Evolutionary conservation across 306 rosid genomes (phyloP).

Genomic region (Rosa multiflora): DNA sequence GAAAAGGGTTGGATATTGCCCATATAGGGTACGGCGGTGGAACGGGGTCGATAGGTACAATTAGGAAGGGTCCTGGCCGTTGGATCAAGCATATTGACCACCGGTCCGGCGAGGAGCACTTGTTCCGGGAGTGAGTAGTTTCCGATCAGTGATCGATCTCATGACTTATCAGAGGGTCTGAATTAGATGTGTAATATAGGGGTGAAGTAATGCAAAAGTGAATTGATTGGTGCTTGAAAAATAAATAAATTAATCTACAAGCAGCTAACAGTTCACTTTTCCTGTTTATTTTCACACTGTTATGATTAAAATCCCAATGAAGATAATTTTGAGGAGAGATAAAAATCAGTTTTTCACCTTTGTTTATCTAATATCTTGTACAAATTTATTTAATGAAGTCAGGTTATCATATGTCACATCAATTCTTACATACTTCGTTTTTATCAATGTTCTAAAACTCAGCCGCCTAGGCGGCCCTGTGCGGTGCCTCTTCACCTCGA

Average conservation of each 20-base stretch:
- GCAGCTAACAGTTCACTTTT: constrained; percentile 6
- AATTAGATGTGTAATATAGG: neutral
- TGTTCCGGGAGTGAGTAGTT: constrained; percentile 41
- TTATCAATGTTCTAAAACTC: no score
- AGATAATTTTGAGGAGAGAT: neutral
- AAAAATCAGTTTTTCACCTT: neutral
- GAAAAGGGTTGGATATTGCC: constrained; percentile 82
- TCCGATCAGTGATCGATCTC: neutral
- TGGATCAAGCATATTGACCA: constrained; percentile 74
- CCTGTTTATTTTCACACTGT: neutral
- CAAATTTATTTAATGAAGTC: neutral
- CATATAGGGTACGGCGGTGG: constrained; percentile 56
- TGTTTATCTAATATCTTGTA: neutral
- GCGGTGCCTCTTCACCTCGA: no score
- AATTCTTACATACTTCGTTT: no score
- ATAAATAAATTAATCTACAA: neutral
- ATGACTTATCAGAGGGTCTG: neutral
- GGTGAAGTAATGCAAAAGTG: neutral
- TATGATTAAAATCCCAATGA: neutral
- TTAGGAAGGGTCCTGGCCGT: constrained; percentile 45
- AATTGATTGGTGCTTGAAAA: constrained; percentile 18
- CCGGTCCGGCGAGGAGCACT: constrained; percentile 76
- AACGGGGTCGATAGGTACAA: neutral
- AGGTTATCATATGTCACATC: neutral
- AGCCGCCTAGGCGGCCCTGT: no score